Base-by-base conservation (phyloP, 192 early-diverging fungal genomes). In the Coemansia erecta region DNA sequence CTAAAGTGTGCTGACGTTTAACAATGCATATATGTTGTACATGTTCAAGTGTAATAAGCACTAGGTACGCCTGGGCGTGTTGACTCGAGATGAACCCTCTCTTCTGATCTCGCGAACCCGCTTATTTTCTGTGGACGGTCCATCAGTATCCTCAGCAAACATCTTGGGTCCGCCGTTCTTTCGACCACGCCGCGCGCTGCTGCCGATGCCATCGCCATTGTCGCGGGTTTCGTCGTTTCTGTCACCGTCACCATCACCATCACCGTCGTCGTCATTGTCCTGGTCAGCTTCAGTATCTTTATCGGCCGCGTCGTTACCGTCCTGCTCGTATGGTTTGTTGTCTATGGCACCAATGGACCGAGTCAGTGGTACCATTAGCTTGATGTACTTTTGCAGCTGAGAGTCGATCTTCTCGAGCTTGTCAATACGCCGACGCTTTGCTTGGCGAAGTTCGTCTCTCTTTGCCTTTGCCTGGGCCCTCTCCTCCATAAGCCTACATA, bases 401-500 rank as follows among this genome's bases (percentile, higher is more conserved):
- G 44, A 48, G 43, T 79, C 76, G 2, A 66, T 70, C n/a, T 69
- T 69, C 39, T 79, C 76, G 4, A 79, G 63, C 31, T 62, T 64
- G 47, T 79, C 76, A 35, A 69, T 53, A 28, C 76, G 65, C 52
- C 45, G 54, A 15, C 76, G 70, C 58, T 79, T 79, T 48, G 51
- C 57, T 35, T 42, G 9, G 1, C 76, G 66, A 42, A 79, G 57
- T 47, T 62, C 56, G 41, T 79, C 76, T 13, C 76, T 70, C 40
- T 41, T 49, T 7, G 62, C 56, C 19, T 50, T 68, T 6, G 60
- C 70, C 19, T 19, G 19, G 8, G 37, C 53, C 42, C 60, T 66
- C 13, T 31, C 59, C 21, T 54, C 67, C 45, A 64, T 57, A 40
- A 73, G 63, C 56, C 63, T 64, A 64, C 23, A 56, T 17, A 41